Evolutionary conservation across 768 basidiomycete species (phyloP).

Genomic region (Glaciozyma martinii): DNA sequence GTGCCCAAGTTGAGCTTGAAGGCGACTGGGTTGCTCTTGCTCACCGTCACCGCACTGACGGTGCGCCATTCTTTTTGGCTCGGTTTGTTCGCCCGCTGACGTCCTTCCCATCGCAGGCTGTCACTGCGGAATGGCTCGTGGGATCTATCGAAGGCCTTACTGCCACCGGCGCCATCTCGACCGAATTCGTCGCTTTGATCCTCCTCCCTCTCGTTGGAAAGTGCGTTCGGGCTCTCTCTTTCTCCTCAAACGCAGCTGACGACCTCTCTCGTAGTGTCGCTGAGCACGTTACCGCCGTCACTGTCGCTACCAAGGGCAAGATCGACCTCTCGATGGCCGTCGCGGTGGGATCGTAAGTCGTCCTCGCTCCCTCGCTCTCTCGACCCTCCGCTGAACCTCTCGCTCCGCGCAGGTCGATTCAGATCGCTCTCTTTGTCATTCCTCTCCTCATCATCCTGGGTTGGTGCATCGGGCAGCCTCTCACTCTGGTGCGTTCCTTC

Average conservation of each 20-base stretch:
- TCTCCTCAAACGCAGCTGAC: constrained; percentile 6
- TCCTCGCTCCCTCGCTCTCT: constrained; percentile 51
- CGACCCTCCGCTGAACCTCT: constrained; percentile 2
- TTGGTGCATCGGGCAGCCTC: constrained; percentile 66
- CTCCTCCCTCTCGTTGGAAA: constrained; percentile 87
- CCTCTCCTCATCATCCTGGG: constrained; percentile 53
- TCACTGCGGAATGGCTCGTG: constrained; percentile 63
- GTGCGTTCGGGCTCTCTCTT: constrained; percentile 49
- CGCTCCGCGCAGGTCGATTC: constrained; percentile 43
- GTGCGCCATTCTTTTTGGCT: constrained; percentile 1
- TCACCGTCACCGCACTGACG: constrained; percentile 49
- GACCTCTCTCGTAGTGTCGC: constrained; percentile 27
- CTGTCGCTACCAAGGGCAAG: constrained; percentile 78
- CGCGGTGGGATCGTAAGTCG: constrained; percentile 74
- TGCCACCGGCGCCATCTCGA: constrained; percentile 48
- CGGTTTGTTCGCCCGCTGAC: constrained; percentile 27
- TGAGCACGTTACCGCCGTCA: constrained; percentile 86
- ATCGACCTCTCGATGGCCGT: constrained; percentile 77
- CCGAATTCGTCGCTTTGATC: constrained; percentile 81
- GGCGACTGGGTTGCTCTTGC: constrained; percentile 51
- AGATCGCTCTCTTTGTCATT: constrained; percentile 77
- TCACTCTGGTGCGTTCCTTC: constrained; percentile 32
- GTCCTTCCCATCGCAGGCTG: constrained; percentile 39
- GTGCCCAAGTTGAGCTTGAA: constrained; percentile 54
- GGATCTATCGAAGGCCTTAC: constrained; percentile 67